These are phyloP conservation scores for Aspergillus baeticus DNA, from an alignment of 495 filamentous ascomycete genomes.

Conservation along the genomic window DNA sequence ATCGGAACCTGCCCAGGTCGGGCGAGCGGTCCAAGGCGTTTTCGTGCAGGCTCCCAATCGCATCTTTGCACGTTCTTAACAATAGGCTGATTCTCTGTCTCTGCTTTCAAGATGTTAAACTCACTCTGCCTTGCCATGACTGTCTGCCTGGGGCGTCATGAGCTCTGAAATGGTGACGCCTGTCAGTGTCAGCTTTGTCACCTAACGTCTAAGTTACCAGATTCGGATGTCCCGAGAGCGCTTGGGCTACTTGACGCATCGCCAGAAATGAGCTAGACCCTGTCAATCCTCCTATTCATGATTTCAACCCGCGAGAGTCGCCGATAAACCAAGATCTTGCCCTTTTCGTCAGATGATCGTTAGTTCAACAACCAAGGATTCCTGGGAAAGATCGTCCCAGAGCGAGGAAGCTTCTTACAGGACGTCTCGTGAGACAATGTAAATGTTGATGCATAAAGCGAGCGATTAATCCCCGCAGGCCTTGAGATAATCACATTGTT, in stretches of 20 bases:
- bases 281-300: slow-evolving; percentile 11
- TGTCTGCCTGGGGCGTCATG: not conserved
- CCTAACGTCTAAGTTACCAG: slow-evolving; percentile 2
- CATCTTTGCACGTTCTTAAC: not conserved
- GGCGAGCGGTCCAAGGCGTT: not conserved
- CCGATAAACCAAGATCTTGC: slow-evolving; percentile 13
- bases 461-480: not conserved
- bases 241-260: not conserved
- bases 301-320: slow-evolving; percentile 5
- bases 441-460: not conserved
- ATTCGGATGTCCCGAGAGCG: not conserved
- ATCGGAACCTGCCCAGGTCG: not conserved
- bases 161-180: not conserved
- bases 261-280: slow-evolving; percentile 11
- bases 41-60: not conserved
- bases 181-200: not conserved
- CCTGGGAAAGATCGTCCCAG: not conserved
- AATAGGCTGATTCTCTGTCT: not conserved
- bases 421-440: not conserved
- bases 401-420: not conserved
- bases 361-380: slow-evolving; percentile 3
- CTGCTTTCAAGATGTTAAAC: not conserved
- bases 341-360: slow-evolving; percentile 4
- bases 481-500: not conserved
- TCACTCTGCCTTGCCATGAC: not conserved